A percentile compares a stretch with the other conserved stretches of the same genome.
These are phyloP conservation scores for Melampsora abietis-canadensis DNA, from an alignment of 1,284 basidiomycete species.

Conservation along the genomic window DNA sequence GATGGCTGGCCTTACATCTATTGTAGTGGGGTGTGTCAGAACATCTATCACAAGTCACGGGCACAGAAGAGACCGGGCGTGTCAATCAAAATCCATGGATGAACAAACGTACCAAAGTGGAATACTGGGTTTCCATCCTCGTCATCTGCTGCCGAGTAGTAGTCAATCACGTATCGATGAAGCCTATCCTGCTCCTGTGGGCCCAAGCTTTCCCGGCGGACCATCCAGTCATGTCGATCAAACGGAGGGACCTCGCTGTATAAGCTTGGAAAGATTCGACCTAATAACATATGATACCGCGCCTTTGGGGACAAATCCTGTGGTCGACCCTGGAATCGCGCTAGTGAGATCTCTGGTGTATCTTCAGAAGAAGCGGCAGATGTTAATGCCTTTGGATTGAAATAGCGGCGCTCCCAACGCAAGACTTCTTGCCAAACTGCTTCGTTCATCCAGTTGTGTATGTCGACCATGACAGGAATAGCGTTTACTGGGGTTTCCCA, in stretches of 20 bases:
- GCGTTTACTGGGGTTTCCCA: conserved; percentile 97
- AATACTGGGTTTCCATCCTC: conserved; percentile 59
- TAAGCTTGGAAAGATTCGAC: conserved; percentile 70
- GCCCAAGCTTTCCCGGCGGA: conserved; percentile 57
- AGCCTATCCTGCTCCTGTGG: conserved; percentile 9
- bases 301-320: conserved; percentile 79
- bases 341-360: conserved; percentile 62
- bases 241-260: conserved; percentile 83
- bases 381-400: not conserved
- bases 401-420: conserved; percentile 73
- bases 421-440: conserved; percentile 92
- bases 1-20: conserved; percentile 62
- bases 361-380: conserved; percentile 49
- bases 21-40: not conserved
- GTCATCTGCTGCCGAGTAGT: conserved; percentile 82
- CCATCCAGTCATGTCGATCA: conserved; percentile 97
- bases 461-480: conserved; percentile 93
- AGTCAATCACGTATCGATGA: conserved; percentile 77
- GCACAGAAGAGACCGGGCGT: conserved; percentile 75
- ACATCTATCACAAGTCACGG: conserved; percentile 54
- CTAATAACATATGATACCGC: conserved; percentile 75
- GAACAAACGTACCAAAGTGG: conserved; percentile 51
- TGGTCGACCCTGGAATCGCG: conserved; percentile 83
- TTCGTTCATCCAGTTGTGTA: conserved; percentile 98
- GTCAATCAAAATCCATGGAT: not conserved